Conservation (phyloP, 2,329 filamentous ascomycete species). For the Fusarium metavorans region DNA sequence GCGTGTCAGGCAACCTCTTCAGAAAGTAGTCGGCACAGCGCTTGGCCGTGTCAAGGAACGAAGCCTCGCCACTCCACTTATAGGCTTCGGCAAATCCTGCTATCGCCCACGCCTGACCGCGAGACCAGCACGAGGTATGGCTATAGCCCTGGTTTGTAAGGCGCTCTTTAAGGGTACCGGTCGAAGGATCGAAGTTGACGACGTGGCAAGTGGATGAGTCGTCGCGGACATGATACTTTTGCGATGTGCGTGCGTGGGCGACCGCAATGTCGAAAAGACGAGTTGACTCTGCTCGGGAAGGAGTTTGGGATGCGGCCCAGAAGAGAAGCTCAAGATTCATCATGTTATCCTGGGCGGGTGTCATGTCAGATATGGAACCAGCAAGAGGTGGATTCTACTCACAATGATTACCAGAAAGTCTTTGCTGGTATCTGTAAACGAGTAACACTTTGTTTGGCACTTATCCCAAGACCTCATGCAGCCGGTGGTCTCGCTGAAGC, state of each 20-base stretch:
- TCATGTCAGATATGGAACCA: not conserved
- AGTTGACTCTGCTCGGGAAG: not conserved
- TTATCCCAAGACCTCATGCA: conserved; percentile 59
- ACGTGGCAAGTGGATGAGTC: conserved; percentile 57
- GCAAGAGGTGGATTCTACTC: conserved; percentile 11
- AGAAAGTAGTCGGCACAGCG: conserved; percentile 61
- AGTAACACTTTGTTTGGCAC: conserved; percentile 54
- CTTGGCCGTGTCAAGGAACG: conserved; percentile 57
- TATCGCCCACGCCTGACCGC: conserved; percentile 63
- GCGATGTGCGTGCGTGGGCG: conserved; percentile 54
- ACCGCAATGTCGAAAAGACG: conserved; percentile 51
- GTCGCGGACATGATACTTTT: conserved; percentile 53
- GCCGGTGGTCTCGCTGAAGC: conserved; percentile 50
- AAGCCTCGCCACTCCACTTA: conserved; percentile 56
- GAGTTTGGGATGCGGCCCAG: conserved; percentile 49
- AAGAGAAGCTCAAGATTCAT: conserved; percentile 59
- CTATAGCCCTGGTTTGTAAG: conserved; percentile 61
- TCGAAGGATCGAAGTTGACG: conserved; percentile 58
- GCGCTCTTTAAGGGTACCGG: conserved; percentile 53
- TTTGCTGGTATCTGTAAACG: conserved; percentile 49
- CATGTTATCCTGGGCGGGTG: conserved; percentile 50
- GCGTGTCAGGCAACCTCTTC: conserved; percentile 30
- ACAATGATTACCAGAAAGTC: conserved; percentile 58
- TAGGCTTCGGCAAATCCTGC: conserved; percentile 61
- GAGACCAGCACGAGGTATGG: conserved; percentile 59